Base-by-base conservation (phyloP, 305 asterid genomes). In the Stenogyne calaminthoides region DNA sequence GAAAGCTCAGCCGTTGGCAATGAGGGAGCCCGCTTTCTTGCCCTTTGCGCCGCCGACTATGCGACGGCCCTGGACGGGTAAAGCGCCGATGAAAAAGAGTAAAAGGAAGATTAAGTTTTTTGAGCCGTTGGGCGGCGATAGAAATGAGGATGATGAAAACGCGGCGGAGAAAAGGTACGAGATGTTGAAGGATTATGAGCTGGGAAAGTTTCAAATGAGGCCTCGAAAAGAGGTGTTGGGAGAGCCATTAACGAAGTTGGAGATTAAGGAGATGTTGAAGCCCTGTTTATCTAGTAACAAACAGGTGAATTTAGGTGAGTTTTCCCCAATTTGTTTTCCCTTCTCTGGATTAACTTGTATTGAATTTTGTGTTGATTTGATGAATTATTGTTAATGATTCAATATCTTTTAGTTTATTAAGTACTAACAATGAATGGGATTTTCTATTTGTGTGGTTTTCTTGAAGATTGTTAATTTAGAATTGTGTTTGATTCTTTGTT, bases 31-130 rank as follows among this genome's bases (percentile, higher is more conserved):
- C 1, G 97, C 92, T 0, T 90, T 94, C 70, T 75, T 94, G 76
- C 99, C 99, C 11, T 91, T 94, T 70, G 97, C 96, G 3, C 99
- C 99, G 71, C 93, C 97, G 7, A 83, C 90, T 7, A 94, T 91
- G 97, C 87, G 96, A 55, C 85, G 97, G 69, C 97, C 99, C 1
- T 94, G 97, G 99, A 94, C 97, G 6, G 97, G 99, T 32, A 94
- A 94, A 76, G 97, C 97, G 14, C 99, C 97, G 2, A 69, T 88
- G 89, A 94, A 94, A 71, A 90, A 90, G 78, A 75, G 87, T n/a
- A 94, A 90, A 56, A 76, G 90, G 70, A 94, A 91, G 4, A 86
- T 90, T 70, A 90, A 85, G 91, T 87, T 94, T 22, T 84, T 91
- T 37, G 86, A 88, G 81, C 92, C 95, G 6, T 63, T 88, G 76